Evolutionary conservation across 805 yeast species (phyloP).

Genomic region (Lipomyces chichibuensis): DNA sequence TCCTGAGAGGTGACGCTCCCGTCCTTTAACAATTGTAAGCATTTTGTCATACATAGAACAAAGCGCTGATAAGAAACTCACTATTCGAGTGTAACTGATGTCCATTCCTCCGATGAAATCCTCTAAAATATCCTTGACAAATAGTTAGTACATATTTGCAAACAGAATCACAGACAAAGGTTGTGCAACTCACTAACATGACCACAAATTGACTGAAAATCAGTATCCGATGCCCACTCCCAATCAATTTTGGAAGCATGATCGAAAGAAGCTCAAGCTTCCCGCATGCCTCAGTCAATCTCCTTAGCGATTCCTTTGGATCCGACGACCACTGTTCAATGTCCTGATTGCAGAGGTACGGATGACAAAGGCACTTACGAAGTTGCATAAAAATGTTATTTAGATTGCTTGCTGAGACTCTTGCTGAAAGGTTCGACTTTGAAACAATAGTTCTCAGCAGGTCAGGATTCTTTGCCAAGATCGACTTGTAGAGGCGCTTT

Average conservation of each 20-base stretch:
- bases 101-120: slow-evolving; percentile 69
- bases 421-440: slow-evolving; percentile 45
- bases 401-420: slow-evolving; percentile 55
- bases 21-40: slow-evolving; percentile 50
- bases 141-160: slow-evolving; percentile 58
- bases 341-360: slow-evolving; percentile 80
- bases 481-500: slow-evolving; percentile 57
- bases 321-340: slow-evolving; percentile 64
- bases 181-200: slow-evolving; percentile 49
- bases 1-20: slow-evolving; percentile 69
- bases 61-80: not conserved
- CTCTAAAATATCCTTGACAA: slow-evolving; percentile 59
- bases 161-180: not conserved
- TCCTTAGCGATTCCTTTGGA: slow-evolving; percentile 63
- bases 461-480: slow-evolving; percentile 66
- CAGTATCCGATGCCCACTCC: slow-evolving; percentile 63
- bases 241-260: slow-evolving; percentile 45
- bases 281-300: slow-evolving; percentile 77
- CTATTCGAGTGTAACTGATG: slow-evolving; percentile 18
- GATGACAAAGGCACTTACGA: slow-evolving; percentile 85
- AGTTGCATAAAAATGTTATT: slow-evolving; percentile 78
- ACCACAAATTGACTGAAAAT: slow-evolving; percentile 84
- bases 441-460: slow-evolving; percentile 57
- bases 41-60: not conserved
- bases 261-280: slow-evolving; percentile 77